phyloP scores from a whole-genome alignment of 2,329 filamentous ascomycete species.

The Fusarium guadeloupense region DNA sequence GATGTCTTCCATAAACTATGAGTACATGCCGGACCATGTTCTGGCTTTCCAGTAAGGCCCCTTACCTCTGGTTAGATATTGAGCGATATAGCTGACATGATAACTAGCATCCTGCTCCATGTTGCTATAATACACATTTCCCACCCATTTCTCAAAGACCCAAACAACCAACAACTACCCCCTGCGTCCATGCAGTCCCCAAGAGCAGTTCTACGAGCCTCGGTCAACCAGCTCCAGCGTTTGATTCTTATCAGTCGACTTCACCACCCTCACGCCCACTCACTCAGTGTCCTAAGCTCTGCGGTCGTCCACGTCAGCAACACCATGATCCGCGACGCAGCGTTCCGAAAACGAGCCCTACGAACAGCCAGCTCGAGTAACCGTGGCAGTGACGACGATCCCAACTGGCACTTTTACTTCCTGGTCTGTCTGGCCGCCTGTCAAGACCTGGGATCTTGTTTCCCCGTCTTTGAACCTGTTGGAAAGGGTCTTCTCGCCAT shows the following conservation, averaged over 20 bases:
- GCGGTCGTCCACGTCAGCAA: slow-evolving; percentile 24
- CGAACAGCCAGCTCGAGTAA: neutral
- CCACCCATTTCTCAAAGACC: slow-evolving; percentile 18
- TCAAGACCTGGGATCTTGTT: neutral
- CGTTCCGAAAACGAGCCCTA: neutral
- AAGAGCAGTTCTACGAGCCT: slow-evolving; percentile 1
- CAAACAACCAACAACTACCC: neutral
- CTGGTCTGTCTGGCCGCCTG: slow-evolving; percentile 2
- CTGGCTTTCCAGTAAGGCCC: slow-evolving; percentile 11
- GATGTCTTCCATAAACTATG: neutral
- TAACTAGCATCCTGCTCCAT: neutral
- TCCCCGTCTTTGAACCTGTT: neutral
- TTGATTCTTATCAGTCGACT: slow-evolving; percentile 18
- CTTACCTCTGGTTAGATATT: neutral
- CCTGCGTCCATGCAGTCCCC: neutral
- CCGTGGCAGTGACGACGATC: fast-evolving
- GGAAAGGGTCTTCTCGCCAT: slow-evolving; percentile 9
- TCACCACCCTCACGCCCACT: slow-evolving; percentile 5
- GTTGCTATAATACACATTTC: slow-evolving; percentile 11
- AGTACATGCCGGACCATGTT: slow-evolving; percentile 18
- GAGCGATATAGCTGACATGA: neutral
- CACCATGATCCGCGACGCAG: slow-evolving; percentile 17
- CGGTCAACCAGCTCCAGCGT: slow-evolving; percentile 13
- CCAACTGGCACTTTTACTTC: slow-evolving; percentile 15
- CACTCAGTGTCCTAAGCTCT: slow-evolving; percentile 3